phyloP scores from a whole-genome alignment of 164 flowering plant genomes.

The Platanus orientalis region DNA sequence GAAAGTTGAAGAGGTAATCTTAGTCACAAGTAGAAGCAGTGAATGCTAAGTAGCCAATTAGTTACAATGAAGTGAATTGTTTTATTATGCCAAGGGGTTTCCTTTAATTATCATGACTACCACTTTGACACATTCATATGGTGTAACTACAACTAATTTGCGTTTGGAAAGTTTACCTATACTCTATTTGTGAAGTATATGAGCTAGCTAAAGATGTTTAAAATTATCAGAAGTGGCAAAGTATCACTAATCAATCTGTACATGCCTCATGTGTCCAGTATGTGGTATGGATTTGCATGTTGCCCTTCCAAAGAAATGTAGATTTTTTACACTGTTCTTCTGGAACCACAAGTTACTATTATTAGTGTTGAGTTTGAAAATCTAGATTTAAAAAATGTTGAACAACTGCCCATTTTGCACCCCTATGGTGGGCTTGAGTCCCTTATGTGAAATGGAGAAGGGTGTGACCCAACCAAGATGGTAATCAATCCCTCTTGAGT shows the following conservation, averaged over 20 bases:
- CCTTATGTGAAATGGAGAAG: background rate
- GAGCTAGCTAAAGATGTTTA: background rate
- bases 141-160: background rate
- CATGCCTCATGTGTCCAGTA: background rate
- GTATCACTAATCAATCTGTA: background rate
- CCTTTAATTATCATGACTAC: background rate
- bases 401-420: background rate
- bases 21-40: background rate
- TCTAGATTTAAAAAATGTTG: background rate
- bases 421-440: background rate
- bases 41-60: background rate
- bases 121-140: background rate
- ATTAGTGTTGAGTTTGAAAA: background rate
- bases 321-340: background rate
- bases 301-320: background rate
- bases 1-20: conserved; percentile 85
- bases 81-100: background rate
- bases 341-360: background rate
- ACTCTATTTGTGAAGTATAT: background rate
- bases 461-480: too few species aligned
- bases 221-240: background rate
- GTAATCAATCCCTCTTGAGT: too few species aligned
- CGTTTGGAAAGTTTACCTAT: background rate
- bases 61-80: too few species aligned
- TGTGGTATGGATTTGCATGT: background rate